Percentiles rank a stretch among this genome's conserved stretches.
phyloP scores from a whole-genome alignment of 1,139 yeast species.

The Zygosaccharomyces pseudobailii region DNA sequence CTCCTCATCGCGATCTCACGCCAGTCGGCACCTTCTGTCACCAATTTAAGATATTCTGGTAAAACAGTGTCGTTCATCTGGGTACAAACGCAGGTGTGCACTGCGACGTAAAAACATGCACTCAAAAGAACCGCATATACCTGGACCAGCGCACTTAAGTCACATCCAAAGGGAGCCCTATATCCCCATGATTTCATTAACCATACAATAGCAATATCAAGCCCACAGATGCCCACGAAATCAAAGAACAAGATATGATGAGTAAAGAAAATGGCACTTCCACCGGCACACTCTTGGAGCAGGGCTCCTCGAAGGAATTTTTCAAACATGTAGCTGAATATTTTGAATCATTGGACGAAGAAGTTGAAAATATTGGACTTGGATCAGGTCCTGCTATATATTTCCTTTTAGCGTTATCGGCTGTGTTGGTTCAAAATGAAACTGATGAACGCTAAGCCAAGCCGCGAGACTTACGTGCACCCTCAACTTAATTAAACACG shows the following conservation, averaged over 20 bases:
- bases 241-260: constrained; percentile 3
- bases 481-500: neutral
- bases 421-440: constrained; percentile 2
- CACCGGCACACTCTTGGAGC: neutral
- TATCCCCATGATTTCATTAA: neutral
- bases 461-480: neutral
- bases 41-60: constrained; percentile 1
- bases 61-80: constrained; percentile 3
- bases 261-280: constrained; percentile 3
- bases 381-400: neutral
- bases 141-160: neutral
- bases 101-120: neutral
- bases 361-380: neutral
- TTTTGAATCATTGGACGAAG: too few relatives aligned
- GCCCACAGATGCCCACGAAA: neutral
- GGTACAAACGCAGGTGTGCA: constrained; percentile 1
- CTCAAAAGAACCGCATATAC: neutral
- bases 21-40: constrained; percentile 1
- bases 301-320: neutral
- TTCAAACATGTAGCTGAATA: neutral
- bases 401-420: neutral
- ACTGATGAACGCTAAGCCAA: constrained; percentile 1
- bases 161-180: constrained; percentile 2
- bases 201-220: neutral
- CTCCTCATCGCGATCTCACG: neutral